A percentile compares a stretch with the other conserved stretches of the same genome.
These are phyloP conservation scores for Phaffia tasmanica DNA, from an alignment of 768 basidiomycete genomes.

Conservation along the genomic window DNA sequence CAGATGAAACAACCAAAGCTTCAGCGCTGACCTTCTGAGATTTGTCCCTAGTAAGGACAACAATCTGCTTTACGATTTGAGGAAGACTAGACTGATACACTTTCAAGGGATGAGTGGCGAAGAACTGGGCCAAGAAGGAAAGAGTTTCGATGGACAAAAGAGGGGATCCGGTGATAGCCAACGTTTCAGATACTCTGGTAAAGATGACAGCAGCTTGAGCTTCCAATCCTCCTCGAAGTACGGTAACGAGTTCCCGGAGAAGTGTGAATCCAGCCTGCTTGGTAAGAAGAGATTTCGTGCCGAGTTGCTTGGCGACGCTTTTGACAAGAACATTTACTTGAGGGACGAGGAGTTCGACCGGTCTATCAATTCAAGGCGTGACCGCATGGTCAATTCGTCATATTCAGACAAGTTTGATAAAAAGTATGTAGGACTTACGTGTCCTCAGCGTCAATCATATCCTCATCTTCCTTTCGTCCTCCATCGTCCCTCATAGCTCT, in stretches of 20 bases:
- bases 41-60: constrained; percentile 63
- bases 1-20: constrained; percentile 74
- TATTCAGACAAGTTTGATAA: not conserved
- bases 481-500: constrained; percentile 24
- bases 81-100: constrained; percentile 54
- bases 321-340: constrained; percentile 73
- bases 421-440: constrained; percentile 28
- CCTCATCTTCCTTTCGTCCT: constrained; percentile 45
- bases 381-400: not conserved
- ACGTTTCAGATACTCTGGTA: constrained; percentile 35
- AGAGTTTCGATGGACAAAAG: constrained; percentile 71
- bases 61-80: constrained; percentile 59
- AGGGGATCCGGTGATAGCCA: constrained; percentile 40
- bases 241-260: constrained; percentile 60
- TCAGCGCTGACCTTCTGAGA: constrained; percentile 83
- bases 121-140: constrained; percentile 73
- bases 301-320: constrained; percentile 71
- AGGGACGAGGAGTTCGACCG: constrained; percentile 52
- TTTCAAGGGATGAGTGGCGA: constrained; percentile 55
- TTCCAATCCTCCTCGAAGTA: constrained; percentile 73
- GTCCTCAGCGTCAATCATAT: constrained; percentile 37
- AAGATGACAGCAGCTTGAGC: constrained; percentile 55
- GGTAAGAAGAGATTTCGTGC: constrained; percentile 61
- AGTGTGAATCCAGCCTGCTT: constrained; percentile 78
- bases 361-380: constrained; percentile 25